A percentile compares a stretch with the other conserved stretches of the same genome.
phyloP scores from a whole-genome alignment of 1,139 yeast genomes.

The Candida dubliniensis region DNA sequence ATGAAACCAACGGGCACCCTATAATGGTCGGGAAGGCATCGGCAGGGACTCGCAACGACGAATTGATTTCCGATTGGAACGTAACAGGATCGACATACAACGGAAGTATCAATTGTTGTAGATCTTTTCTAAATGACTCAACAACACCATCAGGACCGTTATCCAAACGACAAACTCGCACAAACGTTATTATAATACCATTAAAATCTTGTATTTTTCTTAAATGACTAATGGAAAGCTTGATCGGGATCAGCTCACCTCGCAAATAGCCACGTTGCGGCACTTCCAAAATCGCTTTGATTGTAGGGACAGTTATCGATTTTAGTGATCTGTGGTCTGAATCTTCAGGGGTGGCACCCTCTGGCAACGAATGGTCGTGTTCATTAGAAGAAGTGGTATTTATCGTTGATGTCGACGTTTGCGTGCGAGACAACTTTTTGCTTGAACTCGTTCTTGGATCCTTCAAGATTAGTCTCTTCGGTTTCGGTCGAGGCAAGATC shows the following conservation, averaged over 20 bases:
- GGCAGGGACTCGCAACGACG: constrained; percentile 72
- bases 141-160: constrained; percentile 61
- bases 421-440: constrained; percentile 40
- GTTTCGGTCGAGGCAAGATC: constrained; percentile 62
- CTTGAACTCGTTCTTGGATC: constrained; percentile 34
- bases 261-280: constrained; percentile 72
- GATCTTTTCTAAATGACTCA: constrained; percentile 82
- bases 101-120: constrained; percentile 76
- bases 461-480: constrained; percentile 63
- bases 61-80: constrained; percentile 55
- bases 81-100: constrained; percentile 73
- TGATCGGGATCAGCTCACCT: constrained; percentile 78
- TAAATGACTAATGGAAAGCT: constrained; percentile 64
- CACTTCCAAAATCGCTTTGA: constrained; percentile 57
- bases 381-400: constrained; percentile 39
- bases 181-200: constrained; percentile 78
- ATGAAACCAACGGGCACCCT: constrained; percentile 71
- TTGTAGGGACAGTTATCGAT: constrained; percentile 22
- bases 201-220: constrained; percentile 69
- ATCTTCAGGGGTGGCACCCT: constrained; percentile 1
- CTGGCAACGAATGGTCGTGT: constrained; percentile 1
- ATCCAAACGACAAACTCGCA: constrained; percentile 76
- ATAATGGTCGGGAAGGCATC: constrained; percentile 85
- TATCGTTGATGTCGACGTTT: constrained; percentile 54
- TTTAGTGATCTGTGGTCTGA: constrained; percentile 5